A percentile compares a stretch with the other conserved stretches of the same genome.
Evolutionary conservation across 2,329 filamentous ascomycete species (phyloP).

Genomic region (Pseudogymnoascus verrucosus): DNA sequence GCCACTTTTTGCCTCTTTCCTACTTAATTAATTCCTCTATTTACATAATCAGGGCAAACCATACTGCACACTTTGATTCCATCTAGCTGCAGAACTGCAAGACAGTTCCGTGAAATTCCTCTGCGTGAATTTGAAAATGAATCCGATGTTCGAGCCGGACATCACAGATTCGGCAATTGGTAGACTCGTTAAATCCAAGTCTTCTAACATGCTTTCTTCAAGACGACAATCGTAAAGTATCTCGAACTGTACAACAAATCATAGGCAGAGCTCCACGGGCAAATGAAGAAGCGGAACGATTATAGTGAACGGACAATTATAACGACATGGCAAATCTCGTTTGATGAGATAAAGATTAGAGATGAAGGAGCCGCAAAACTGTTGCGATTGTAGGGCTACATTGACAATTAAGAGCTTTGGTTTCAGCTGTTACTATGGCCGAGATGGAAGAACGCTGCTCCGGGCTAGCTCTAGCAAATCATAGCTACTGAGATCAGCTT

Average conservation of each 20-base stretch:
- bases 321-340: slow-evolving; percentile 35
- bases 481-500: slow-evolving; percentile 19
- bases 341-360: slow-evolving; percentile 27
- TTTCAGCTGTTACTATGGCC: slow-evolving; percentile 32
- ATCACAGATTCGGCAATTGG: too few species aligned
- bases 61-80: too few species aligned
- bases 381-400: slow-evolving; percentile 35
- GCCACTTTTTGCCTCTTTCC: too few species aligned
- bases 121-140: too few species aligned
- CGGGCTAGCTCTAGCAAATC: slow-evolving; percentile 18
- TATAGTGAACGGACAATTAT: slow-evolving; percentile 26
- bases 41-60: too few species aligned
- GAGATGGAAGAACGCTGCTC: slow-evolving; percentile 11
- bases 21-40: too few species aligned
- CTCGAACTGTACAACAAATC: slow-evolving; percentile 31
- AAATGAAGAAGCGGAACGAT: slow-evolving; percentile 27
- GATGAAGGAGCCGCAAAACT: slow-evolving; percentile 26
- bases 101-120: too few species aligned
- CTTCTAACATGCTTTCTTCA: too few species aligned
- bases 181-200: too few species aligned
- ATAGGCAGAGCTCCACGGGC: slow-evolving; percentile 31
- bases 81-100: too few species aligned
- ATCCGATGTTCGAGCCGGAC: too few species aligned
- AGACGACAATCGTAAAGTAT: slow-evolving; percentile 34
- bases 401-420: slow-evolving; percentile 38